Conservation (phyloP, 352 stramenopile species). For the Detonula confervacea region DNA sequence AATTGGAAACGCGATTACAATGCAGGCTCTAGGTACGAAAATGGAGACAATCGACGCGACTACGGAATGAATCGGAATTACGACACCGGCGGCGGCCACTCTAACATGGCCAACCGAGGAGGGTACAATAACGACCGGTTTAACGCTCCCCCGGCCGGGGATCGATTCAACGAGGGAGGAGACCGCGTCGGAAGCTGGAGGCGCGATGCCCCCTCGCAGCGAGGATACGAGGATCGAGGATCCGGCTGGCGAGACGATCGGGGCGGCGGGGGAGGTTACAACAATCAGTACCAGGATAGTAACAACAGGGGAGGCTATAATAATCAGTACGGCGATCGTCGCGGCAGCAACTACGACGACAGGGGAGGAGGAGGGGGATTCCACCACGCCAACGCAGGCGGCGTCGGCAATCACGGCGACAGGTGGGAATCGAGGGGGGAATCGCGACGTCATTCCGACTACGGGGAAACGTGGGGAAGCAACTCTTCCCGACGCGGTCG, state of each 20-base stretch:
- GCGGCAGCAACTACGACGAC: not conserved
- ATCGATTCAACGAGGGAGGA: not conserved
- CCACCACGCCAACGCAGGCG: not conserved
- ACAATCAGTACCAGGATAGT: slow-evolving; percentile 10
- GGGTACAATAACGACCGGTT: too few species aligned
- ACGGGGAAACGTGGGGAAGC: too few species aligned
- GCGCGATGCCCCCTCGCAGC: slow-evolving; percentile 1
- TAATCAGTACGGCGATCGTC: slow-evolving; percentile 5
- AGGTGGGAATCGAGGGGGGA: too few species aligned
- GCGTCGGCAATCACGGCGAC: too few species aligned
- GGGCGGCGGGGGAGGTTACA: slow-evolving; percentile 5
- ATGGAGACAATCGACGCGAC: too few species aligned
- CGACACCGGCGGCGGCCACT: too few species aligned
- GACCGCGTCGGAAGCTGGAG: slow-evolving; percentile 2
- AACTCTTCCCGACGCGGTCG: too few species aligned
- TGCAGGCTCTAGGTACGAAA: too few species aligned
- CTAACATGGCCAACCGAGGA: too few species aligned
- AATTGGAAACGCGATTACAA: too few species aligned
- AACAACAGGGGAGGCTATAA: not conserved
- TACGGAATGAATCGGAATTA: too few species aligned
- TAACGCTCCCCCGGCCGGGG: not conserved
- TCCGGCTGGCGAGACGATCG: not conserved
- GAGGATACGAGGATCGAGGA: not conserved
- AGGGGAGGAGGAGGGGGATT: not conserved
- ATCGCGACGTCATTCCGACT: too few species aligned